phyloP scores from a whole-genome alignment of 345 rosid genomes.

The Murraya koenigii region DNA sequence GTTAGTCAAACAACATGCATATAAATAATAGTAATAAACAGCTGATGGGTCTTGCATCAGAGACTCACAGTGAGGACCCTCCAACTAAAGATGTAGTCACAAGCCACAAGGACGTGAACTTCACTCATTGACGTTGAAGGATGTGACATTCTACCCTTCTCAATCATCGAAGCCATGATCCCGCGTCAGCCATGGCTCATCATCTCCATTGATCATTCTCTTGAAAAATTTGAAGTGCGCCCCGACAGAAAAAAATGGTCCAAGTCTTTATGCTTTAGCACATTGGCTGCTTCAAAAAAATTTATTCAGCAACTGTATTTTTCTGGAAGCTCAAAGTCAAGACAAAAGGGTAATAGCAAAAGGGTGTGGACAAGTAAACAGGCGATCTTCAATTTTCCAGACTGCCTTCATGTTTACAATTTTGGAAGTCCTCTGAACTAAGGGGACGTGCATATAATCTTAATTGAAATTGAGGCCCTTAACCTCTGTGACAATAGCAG shows the following conservation, averaged over 20 bases:
- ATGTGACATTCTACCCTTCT: neutral
- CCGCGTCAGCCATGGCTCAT: neutral
- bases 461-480: neutral
- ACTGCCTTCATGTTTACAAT: slow-evolving; percentile 11
- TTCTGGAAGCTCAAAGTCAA: neutral
- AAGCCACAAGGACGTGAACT: neutral
- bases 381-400: neutral
- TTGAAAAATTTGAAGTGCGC: neutral
- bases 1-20: neutral
- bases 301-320: neutral
- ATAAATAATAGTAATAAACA: too few species aligned
- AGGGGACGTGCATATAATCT: slow-evolving; percentile 4
- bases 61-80: neutral
- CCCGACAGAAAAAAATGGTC: neutral
- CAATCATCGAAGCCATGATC: neutral
- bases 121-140: neutral
- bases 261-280: neutral
- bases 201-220: neutral
- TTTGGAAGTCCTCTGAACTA: neutral
- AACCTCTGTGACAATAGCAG: neutral
- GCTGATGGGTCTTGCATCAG: neutral
- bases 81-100: neutral
- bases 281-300: neutral
- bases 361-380: neutral
- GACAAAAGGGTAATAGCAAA: neutral